phyloP scores from a whole-genome alignment of 257 asterid genomes.

The Nicotiana otophora region DNA sequence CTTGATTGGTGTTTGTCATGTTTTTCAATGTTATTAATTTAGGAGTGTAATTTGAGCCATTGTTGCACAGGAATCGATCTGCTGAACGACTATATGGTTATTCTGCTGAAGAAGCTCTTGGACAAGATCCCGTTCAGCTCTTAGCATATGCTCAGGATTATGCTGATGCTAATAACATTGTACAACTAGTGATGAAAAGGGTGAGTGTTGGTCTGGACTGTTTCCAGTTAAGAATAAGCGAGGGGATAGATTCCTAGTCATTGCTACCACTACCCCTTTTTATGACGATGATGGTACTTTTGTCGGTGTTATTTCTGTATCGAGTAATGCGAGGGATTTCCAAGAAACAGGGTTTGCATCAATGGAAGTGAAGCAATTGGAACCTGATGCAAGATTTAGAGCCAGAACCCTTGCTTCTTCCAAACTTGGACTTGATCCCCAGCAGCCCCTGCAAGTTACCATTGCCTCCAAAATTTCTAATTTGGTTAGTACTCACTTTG shows the following conservation, averaged over 20 bases:
- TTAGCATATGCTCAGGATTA: slow-evolving; percentile 40
- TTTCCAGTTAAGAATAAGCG: slow-evolving; percentile 63
- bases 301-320: slow-evolving; percentile 61
- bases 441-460: slow-evolving; percentile 78
- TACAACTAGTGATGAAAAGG: slow-evolving; percentile 36
- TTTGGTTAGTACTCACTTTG: slow-evolving; percentile 48
- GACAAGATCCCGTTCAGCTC: slow-evolving; percentile 45
- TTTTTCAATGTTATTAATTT: neutral
- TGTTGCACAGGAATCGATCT: slow-evolving; percentile 61
- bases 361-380: slow-evolving; percentile 25
- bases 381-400: slow-evolving; percentile 36
- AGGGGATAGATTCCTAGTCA: slow-evolving; percentile 50
- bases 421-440: slow-evolving; percentile 68
- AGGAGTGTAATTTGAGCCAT: slow-evolving; percentile 4
- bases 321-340: slow-evolving; percentile 54
- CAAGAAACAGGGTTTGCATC: slow-evolving; percentile 33
- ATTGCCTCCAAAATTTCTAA: slow-evolving; percentile 77
- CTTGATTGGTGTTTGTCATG: neutral
- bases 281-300: slow-evolving; percentile 68
- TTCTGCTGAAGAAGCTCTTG: slow-evolving; percentile 68
- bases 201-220: slow-evolving; percentile 79
- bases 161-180: slow-evolving; percentile 39
- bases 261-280: slow-evolving; percentile 66
- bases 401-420: slow-evolving; percentile 44
- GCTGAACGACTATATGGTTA: slow-evolving; percentile 77